Percentiles rank a stretch among this genome's conserved stretches.
Evolutionary conservation across 2,329 filamentous ascomycete species (phyloP).

Genomic region (Talaromyces piceae): DNA sequence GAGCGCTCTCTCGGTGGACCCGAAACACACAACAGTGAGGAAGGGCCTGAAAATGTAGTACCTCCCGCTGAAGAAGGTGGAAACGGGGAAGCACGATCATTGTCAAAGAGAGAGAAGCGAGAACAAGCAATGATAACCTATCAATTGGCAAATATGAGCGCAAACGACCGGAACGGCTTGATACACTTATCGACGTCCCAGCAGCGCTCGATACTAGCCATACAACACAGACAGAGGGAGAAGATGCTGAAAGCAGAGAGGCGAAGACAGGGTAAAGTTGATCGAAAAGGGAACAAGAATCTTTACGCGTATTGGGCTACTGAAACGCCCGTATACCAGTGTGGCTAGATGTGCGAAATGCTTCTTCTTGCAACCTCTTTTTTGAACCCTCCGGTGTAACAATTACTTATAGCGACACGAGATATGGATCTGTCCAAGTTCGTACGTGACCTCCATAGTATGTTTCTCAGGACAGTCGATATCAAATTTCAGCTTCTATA

Average conservation of each 20-base stretch:
- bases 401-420: too few relatives aligned
- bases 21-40: neutral
- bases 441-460: too few relatives aligned
- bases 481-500: too few relatives aligned
- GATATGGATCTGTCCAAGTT: too few relatives aligned
- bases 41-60: neutral
- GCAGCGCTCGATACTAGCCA: neutral
- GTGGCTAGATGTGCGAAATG: conserved; percentile 5
- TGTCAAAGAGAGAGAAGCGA: neutral
- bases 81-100: neutral
- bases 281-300: conserved; percentile 10
- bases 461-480: too few relatives aligned
- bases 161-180: conserved; percentile 3
- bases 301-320: conserved; percentile 11
- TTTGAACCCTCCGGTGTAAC: too few relatives aligned
- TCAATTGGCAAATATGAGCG: conserved; percentile 2
- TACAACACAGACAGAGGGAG: neutral
- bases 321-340: conserved; percentile 7
- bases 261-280: conserved; percentile 3
- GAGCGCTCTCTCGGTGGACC: neutral
- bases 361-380: too few relatives aligned
- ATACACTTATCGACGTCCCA: conserved; percentile 5
- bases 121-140: conserved; percentile 4
- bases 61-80: too few relatives aligned
- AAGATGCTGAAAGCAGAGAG: conserved; percentile 6